Percentiles rank a stretch among this genome's conserved stretches.
These are phyloP conservation scores for Angophora floribunda DNA, from an alignment of 345 rosid species.

Conservation along the genomic window DNA sequence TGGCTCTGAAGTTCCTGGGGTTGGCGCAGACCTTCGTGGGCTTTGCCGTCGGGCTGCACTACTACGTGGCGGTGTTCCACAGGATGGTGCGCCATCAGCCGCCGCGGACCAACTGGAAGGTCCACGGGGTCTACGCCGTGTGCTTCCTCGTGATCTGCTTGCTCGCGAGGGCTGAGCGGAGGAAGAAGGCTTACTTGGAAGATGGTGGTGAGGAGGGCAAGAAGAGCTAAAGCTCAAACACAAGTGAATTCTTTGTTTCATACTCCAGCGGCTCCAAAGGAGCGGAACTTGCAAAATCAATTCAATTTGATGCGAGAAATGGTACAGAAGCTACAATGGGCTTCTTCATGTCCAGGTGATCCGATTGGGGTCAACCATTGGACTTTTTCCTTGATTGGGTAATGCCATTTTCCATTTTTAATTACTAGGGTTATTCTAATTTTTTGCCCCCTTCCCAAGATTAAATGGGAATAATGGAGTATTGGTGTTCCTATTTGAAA, in stretches of 20 bases:
- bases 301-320: neutral
- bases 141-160: conserved; percentile 72
- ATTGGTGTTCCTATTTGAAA: neutral
- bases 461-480: neutral
- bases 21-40: conserved; percentile 67
- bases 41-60: conserved; percentile 74
- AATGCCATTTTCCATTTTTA: neutral
- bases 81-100: conserved; percentile 69
- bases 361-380: neutral
- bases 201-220: conserved; percentile 96
- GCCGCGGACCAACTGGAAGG: conserved; percentile 88
- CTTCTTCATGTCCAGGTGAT: neutral
- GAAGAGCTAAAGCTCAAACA: conserved; percentile 34
- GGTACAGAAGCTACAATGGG: neutral
- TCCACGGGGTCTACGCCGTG: conserved; percentile 86
- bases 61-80: conserved; percentile 87
- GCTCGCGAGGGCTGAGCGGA: conserved; percentile 58
- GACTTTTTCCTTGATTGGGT: neutral
- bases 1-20: conserved; percentile 57
- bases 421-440: neutral
- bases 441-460: neutral
- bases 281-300: neutral
- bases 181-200: conserved; percentile 85
- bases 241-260: neutral
- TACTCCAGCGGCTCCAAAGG: neutral